Base-by-base conservation (phyloP, 2,329 filamentous ascomycete species). In the Penicillium frequentans region DNA sequence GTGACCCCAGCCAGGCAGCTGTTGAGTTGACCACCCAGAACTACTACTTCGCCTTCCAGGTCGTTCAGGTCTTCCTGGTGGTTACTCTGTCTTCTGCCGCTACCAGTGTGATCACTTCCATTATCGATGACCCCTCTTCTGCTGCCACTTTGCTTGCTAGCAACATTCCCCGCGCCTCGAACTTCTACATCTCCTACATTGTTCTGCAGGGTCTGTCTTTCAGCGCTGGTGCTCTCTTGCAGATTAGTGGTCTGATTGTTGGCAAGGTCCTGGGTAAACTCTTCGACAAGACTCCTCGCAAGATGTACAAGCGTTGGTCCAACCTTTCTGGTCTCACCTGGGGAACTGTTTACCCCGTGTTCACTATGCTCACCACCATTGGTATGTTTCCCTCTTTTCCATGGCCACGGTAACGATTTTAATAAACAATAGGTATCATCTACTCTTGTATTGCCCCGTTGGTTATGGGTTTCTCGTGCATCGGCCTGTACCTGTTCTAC, bases 121-220 rank as follows among this genome's bases (percentile, higher is more conserved):
- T 96, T 48, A 78, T 86, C 14, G 39, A 86, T 0, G 66, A 91
- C 4, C 91, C 92, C 0, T 72, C 78, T 2, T 76, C 76, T 0
- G 84, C 86, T 7, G 85, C 91, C 0, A 76, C 72, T 0, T 75
- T 96, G 39, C 81, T 96, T 4, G 88, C 92, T 0, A 69, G 81
- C 16, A 89, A 90, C 57, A 81, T 99, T 6, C 95, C 95, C 19
- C 87, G 85, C 55, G 87, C 91, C 0, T 93, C 92, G 59, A 98
- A 96, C 76, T 96, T 98, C 71, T 99, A 97, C 75, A 88, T 98
- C 21, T 91, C 89, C 0, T 99, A 98, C 77, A 96, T 99, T 64
- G 86, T 98, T 31, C 85, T 99, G 3, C 95, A 98, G 74, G 96
- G 93, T 33, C 75, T 98, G 56, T 88, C 88, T 1, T 86, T 93